Percentiles rank a stretch among this genome's conserved stretches.
phyloP scores from a whole-genome alignment of 2,329 filamentous ascomycete species.

The Alternaria tenuissima region DNA sequence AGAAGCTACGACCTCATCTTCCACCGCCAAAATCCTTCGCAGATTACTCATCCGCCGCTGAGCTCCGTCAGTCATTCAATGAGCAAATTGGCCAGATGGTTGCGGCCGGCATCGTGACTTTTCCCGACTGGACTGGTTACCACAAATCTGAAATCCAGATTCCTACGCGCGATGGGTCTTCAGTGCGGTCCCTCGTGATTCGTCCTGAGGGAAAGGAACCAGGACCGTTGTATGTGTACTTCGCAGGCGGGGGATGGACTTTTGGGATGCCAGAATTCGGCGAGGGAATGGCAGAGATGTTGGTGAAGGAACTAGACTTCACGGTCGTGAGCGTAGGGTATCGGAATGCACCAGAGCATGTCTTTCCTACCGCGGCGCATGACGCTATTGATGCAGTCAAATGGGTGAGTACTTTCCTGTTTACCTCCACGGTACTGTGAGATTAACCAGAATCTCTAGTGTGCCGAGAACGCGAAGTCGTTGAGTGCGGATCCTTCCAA shows the following conservation, averaged over 20 bases:
- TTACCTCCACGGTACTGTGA: too few relatives aligned
- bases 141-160: neutral
- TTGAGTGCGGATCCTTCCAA: neutral
- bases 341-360: neutral
- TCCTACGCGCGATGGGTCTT: neutral
- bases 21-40: too few relatives aligned
- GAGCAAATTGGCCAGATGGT: neutral
- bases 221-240: too few relatives aligned
- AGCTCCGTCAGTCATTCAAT: too few relatives aligned
- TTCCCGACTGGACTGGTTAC: neutral
- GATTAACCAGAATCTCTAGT: too few relatives aligned
- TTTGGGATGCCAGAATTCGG: too few relatives aligned
- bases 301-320: too few relatives aligned
- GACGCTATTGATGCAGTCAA: slow-evolving; percentile 3
- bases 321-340: neutral
- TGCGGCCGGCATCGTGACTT: neutral
- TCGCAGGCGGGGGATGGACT: too few relatives aligned
- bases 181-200: neutral
- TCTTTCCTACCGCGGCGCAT: neutral
- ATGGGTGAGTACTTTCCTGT: neutral
- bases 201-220: neutral
- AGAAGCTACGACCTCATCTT: too few relatives aligned
- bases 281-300: too few relatives aligned
- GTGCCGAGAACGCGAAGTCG: neutral
- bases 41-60: too few relatives aligned